These are phyloP conservation scores for Aspergillus biplanus DNA, from an alignment of 495 filamentous ascomycete genomes.

Conservation along the genomic window DNA sequence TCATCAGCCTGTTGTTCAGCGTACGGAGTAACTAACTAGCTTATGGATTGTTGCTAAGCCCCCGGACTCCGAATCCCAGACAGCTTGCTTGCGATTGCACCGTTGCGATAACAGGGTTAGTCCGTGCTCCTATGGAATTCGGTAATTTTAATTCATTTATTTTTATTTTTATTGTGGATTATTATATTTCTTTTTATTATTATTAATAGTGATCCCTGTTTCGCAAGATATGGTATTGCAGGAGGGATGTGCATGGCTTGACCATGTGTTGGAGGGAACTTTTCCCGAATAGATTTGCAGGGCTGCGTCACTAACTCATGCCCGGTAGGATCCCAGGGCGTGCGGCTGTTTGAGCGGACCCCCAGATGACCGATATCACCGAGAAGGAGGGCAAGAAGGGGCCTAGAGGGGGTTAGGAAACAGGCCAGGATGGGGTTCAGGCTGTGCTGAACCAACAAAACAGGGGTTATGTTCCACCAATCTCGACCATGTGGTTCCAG, in stretches of 20 bases:
- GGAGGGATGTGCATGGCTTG: constrained; percentile 21
- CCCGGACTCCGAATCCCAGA: constrained; percentile 26
- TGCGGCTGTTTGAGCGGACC: constrained; percentile 32
- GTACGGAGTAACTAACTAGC: constrained; percentile 23
- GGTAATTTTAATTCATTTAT: constrained; percentile 16
- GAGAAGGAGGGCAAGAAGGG: constrained; percentile 14
- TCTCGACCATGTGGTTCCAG: constrained; percentile 30
- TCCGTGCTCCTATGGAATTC: constrained; percentile 32
- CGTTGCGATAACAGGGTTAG: constrained; percentile 36
- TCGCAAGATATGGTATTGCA: constrained; percentile 13
- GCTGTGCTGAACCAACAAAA: constrained; percentile 24
- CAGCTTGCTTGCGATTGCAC: constrained; percentile 22
- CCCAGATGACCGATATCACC: constrained; percentile 31
- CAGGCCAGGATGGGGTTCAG: constrained; percentile 13
- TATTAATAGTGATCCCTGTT: constrained; percentile 3
- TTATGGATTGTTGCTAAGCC: constrained; percentile 40
- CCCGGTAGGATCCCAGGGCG: constrained; percentile 13
- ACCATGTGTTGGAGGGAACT: constrained; percentile 34
- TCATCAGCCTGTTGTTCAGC: constrained; percentile 26
- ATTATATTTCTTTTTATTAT: constrained; percentile 13
- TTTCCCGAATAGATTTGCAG: constrained; percentile 33
- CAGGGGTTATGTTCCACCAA: constrained; percentile 24
- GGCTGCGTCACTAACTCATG: constrained; percentile 30
- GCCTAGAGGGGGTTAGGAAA: constrained; percentile 2
- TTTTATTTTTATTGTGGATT: constrained; percentile 11